Conservation (phyloP, 2,329 filamentous ascomycete genomes). For the Erysiphe neolycopersici region DNA sequence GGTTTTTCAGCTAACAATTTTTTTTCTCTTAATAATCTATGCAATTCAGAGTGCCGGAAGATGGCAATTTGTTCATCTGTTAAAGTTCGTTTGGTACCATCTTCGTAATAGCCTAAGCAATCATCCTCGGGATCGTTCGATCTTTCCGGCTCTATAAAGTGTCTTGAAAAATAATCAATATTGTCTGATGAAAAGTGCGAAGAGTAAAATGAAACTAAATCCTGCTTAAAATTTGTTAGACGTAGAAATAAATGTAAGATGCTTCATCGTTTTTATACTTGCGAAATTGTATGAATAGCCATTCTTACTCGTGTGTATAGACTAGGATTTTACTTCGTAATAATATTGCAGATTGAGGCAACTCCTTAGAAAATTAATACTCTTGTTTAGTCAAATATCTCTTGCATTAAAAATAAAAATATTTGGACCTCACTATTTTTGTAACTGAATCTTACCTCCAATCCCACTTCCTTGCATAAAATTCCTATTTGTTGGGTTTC, state of each 20-base stretch:
- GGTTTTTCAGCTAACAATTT: conserved; percentile 9
- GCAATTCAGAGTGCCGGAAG: conserved; percentile 70
- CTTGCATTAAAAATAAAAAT: too few relatives aligned
- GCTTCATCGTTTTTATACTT: not conserved
- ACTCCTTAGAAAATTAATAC: too few relatives aligned
- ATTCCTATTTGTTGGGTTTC: too few relatives aligned
- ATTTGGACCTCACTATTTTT: too few relatives aligned
- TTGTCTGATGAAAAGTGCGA: conserved; percentile 8
- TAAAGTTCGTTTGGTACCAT: conserved; percentile 68
- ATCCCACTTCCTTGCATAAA: too few relatives aligned
- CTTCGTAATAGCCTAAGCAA: conserved; percentile 55
- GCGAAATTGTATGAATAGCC: not conserved
- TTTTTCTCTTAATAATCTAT: conserved; percentile 34
- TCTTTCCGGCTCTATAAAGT: conserved; percentile 21
- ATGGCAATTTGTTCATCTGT: conserved; percentile 80
- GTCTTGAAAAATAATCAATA: conserved; percentile 27
- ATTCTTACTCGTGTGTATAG: not conserved
- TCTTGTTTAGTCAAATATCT: too few relatives aligned
- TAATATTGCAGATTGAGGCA: too few relatives aligned
- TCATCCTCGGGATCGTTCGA: conserved; percentile 25
- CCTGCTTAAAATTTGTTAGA: conserved; percentile 5
- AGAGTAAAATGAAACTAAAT: conserved; percentile 10
- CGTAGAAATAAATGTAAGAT: not conserved
- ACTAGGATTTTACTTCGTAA: too few relatives aligned
- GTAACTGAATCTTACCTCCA: too few relatives aligned